Evolutionary conservation across 805 yeast genomes (phyloP).

Genomic region (Ogataea dorogensis): DNA sequence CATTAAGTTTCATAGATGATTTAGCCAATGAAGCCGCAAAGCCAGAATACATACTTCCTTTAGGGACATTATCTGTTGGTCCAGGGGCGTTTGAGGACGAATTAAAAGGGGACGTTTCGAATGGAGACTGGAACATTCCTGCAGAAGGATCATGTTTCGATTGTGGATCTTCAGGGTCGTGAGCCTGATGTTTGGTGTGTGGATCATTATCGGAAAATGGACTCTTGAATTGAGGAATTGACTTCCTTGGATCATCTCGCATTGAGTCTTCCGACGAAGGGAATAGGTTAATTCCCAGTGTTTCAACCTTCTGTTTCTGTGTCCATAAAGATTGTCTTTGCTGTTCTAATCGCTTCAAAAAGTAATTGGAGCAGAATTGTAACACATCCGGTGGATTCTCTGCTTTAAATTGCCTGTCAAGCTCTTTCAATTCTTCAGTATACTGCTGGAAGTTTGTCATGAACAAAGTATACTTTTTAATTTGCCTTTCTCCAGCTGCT

Average conservation of each 20-base stretch:
- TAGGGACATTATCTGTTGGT: slow-evolving; percentile 2
- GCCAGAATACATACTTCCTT: slow-evolving; percentile 15
- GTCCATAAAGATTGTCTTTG: slow-evolving; percentile 55
- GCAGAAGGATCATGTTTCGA: slow-evolving; percentile 9
- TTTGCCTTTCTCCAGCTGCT: slow-evolving; percentile 13
- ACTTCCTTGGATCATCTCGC: slow-evolving; percentile 27
- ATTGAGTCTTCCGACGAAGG: slow-evolving; percentile 15
- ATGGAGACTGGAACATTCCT: slow-evolving; percentile 13
- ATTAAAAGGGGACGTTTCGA: slow-evolving; percentile 28
- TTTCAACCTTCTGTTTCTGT: slow-evolving; percentile 47
- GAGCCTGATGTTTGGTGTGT: slow-evolving; percentile 43
- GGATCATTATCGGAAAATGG: slow-evolving; percentile 69
- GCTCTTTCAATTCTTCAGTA: slow-evolving; percentile 52
- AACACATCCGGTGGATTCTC: slow-evolving; percentile 65
- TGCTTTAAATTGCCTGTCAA: slow-evolving; percentile 54
- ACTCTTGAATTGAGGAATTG: slow-evolving; percentile 46
- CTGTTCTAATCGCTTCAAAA: slow-evolving; percentile 57
- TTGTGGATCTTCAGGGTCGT: slow-evolving; percentile 29
- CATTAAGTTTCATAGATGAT: slow-evolving; percentile 63
- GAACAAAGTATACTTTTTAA: slow-evolving; percentile 2
- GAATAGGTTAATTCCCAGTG: slow-evolving; percentile 45
- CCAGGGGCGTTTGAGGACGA: slow-evolving; percentile 16
- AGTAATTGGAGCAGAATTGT: slow-evolving; percentile 75
- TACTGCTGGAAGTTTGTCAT: slow-evolving; percentile 27
- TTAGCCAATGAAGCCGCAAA: slow-evolving; percentile 28